phyloP scores from a whole-genome alignment of 2,329 filamentous ascomycete species.

The Juglanconis juglandina region DNA sequence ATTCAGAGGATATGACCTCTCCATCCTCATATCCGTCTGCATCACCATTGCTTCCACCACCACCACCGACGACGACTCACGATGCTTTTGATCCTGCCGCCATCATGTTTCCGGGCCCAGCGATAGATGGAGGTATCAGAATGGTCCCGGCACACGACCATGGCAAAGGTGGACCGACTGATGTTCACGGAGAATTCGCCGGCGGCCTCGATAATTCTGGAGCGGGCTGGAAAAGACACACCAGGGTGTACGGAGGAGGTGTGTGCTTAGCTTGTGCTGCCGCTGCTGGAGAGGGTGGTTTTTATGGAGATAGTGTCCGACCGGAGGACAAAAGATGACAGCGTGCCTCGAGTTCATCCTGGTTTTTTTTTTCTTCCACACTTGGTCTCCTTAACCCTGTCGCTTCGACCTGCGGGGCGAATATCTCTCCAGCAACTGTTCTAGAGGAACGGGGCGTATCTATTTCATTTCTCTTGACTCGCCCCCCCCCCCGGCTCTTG shows the following conservation, averaged over 20 bases:
- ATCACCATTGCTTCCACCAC: conserved; percentile 45
- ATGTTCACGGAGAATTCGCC: conserved; percentile 49
- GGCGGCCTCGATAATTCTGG: conserved; percentile 46
- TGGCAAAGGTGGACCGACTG: conserved; percentile 32
- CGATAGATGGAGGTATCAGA: conserved; percentile 14
- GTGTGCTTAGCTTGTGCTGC: conserved; percentile 54
- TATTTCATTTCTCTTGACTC: no score
- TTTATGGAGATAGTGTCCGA: conserved; percentile 2
- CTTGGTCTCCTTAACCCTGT: no score
- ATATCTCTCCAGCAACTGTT: no score
- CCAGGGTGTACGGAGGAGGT: conserved; percentile 56
- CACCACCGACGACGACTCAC: conserved; percentile 33
- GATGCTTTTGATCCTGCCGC: conserved; percentile 25
- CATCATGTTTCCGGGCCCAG: conserved; percentile 24
- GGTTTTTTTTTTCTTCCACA: no score
- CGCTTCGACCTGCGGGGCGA: no score
- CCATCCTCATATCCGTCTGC: conserved; percentile 50
- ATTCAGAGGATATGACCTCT: conserved; percentile 31
- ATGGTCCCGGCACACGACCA: conserved; percentile 17
- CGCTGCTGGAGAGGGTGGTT: conserved; percentile 39
- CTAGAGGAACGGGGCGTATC: no score
- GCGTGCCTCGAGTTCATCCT: not conserved
- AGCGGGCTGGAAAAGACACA: conserved; percentile 54
- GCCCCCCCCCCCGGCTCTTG: no score
- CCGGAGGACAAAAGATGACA: conserved; percentile 5